Conservation (phyloP, 805 yeast genomes). For the Wickerhamiella musiphila region DNA sequence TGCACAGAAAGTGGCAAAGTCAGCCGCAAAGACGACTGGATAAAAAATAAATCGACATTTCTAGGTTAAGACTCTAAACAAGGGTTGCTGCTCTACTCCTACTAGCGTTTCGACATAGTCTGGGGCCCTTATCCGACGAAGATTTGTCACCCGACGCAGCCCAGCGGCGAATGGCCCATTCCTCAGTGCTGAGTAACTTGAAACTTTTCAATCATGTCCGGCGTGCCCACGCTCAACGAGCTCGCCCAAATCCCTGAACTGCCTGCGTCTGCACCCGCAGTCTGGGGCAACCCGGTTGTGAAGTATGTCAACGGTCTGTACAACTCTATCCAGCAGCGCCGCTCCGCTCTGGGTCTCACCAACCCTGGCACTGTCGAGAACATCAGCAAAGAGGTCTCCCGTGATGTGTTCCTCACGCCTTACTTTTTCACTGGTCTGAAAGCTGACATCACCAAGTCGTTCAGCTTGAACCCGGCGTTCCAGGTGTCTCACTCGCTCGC, state of each 20-base stretch:
- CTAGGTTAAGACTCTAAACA: too few species aligned
- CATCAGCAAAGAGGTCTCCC: constrained; percentile 79
- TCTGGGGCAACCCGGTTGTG: constrained; percentile 13
- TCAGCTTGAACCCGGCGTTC: constrained; percentile 82
- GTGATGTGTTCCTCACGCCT: constrained; percentile 81
- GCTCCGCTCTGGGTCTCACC: constrained; percentile 61
- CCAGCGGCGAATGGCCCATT: neutral
- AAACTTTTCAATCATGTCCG: constrained; percentile 2
- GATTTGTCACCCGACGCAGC: too few species aligned
- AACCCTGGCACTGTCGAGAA: constrained; percentile 95
- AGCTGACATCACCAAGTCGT: constrained; percentile 89
- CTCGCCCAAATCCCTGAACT: constrained; percentile 10
- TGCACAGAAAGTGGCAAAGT: too few species aligned
- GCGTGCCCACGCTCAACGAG: constrained; percentile 5
- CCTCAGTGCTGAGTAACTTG: neutral
- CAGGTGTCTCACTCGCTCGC: constrained; percentile 91
- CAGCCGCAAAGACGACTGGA: too few species aligned
- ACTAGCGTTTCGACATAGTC: neutral
- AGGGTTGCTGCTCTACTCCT: neutral
- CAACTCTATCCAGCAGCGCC: constrained; percentile 33
- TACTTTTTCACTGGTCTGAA: constrained; percentile 88
- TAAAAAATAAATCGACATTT: too few species aligned
- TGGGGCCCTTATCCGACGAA: too few species aligned
- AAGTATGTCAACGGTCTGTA: constrained; percentile 9
- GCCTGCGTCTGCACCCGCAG: constrained; percentile 12